A percentile compares a stretch with the other conserved stretches of the same genome.
Conservation (phyloP, 257 asterid genomes). For the Nemophila menziesii region DNA sequence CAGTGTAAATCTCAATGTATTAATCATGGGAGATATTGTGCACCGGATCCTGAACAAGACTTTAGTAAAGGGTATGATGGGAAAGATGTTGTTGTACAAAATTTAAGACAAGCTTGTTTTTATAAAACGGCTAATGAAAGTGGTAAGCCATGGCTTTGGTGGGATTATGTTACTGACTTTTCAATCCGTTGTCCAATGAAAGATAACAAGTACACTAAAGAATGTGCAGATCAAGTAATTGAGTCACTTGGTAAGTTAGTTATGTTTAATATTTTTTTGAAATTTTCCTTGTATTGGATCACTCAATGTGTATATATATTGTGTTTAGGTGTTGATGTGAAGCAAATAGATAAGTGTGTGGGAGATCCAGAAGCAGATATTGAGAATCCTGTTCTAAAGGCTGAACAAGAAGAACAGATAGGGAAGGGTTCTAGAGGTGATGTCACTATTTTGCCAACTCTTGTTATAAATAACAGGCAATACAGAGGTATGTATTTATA, state of each 20-base stretch:
- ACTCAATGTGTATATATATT: not conserved
- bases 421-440: slow-evolving; percentile 55
- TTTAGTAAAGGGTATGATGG: slow-evolving; percentile 32
- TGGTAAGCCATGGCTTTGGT: slow-evolving; percentile 39
- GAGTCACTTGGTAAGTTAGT: slow-evolving; percentile 58
- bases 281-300: not conserved
- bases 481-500: slow-evolving; percentile 33
- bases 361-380: slow-evolving; percentile 71
- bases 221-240: slow-evolving; percentile 34
- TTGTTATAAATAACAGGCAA: slow-evolving; percentile 48
- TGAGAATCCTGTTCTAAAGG: slow-evolving; percentile 63
- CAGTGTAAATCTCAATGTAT: slow-evolving; percentile 38
- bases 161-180: slow-evolving; percentile 38
- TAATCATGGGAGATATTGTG: slow-evolving; percentile 39
- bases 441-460: slow-evolving; percentile 62
- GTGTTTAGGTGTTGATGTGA: slow-evolving; percentile 50
- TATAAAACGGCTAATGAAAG: slow-evolving; percentile 28
- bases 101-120: slow-evolving; percentile 31
- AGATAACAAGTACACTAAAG: slow-evolving; percentile 29
- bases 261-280: not conserved
- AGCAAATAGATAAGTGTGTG: slow-evolving; percentile 63
- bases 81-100: slow-evolving; percentile 43
- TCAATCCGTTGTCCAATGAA: slow-evolving; percentile 37
- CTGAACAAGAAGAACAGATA: slow-evolving; percentile 51
- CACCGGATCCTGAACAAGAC: slow-evolving; percentile 42